A percentile compares a stretch with the other conserved stretches of the same genome.
Conservation (phyloP, 257 asterid genomes). For the Solanum dulcamara region DNA sequence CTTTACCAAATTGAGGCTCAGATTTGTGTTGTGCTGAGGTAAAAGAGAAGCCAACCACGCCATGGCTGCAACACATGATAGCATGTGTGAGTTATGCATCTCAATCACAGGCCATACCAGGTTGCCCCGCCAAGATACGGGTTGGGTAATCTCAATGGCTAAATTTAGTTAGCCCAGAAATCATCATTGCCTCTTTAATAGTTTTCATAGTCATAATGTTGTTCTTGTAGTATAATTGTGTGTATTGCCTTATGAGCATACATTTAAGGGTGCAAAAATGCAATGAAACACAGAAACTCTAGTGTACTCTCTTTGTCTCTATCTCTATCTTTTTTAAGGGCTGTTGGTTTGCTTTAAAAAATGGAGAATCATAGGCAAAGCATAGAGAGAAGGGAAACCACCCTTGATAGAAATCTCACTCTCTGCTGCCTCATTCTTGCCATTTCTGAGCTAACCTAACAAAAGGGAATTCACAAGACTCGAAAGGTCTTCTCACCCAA, state of each 20-base stretch:
- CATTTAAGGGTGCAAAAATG: not conserved
- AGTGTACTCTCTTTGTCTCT: not conserved
- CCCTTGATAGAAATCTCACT: constrained; percentile 23
- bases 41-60: not conserved
- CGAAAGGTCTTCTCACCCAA: not conserved
- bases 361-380: constrained; percentile 3
- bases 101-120: not conserved
- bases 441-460: not conserved
- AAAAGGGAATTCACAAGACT: not conserved
- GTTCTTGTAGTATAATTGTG: not conserved
- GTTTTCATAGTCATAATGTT: not conserved
- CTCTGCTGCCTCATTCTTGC: not conserved
- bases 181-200: not conserved
- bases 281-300: not conserved
- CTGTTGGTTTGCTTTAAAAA: not conserved
- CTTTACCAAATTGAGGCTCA: not conserved
- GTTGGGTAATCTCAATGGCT: not conserved
- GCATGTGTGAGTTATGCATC: not conserved
- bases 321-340: not conserved
- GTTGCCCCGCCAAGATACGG: not conserved
- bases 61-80: not conserved
- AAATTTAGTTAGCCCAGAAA: not conserved
- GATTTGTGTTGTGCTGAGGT: not conserved
- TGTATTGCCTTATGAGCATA: not conserved
- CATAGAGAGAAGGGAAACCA: constrained; percentile 43